Percentiles rank a stretch among this genome's conserved stretches.
Evolutionary conservation across 306 rosid genomes (phyloP).

Genomic region (Hippophae tibetana): DNA sequence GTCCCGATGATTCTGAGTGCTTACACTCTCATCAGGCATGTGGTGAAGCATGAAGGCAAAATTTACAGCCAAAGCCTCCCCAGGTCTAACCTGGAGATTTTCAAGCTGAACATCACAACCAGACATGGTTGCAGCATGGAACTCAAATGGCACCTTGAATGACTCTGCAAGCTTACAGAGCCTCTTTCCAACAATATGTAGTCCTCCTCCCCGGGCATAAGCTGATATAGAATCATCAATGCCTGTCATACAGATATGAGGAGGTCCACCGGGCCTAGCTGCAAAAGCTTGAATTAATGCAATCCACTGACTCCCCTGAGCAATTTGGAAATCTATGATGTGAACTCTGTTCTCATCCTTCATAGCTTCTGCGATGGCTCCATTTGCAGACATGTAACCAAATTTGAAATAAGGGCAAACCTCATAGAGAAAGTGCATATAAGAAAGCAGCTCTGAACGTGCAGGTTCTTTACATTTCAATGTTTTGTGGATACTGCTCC

Average conservation of each 20-base stretch:
- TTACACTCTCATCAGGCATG: constrained; percentile 94
- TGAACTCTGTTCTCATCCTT: constrained; percentile 72
- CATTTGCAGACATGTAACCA: constrained; percentile 96
- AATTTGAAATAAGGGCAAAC: constrained; percentile 93
- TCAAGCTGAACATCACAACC: constrained; percentile 60
- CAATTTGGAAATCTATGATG: constrained; percentile 87
- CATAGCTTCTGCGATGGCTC: constrained; percentile 99
- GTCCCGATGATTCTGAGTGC: constrained; percentile 79
- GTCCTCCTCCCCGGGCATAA: constrained; percentile 90
- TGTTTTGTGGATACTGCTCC: constrained; percentile 67
- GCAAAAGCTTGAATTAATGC: constrained; percentile 94
- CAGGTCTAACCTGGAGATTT: constrained; percentile 47
- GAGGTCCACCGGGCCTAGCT: constrained; percentile 94
- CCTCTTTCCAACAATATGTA: constrained; percentile 60
- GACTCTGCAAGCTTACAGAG: constrained; percentile 61
- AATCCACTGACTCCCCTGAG: constrained; percentile 93
- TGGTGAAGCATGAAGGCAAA: constrained; percentile 90
- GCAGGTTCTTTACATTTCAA: constrained; percentile 79
- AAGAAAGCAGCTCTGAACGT: constrained; percentile 65
- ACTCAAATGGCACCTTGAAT: constrained; percentile 77
- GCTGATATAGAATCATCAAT: constrained; percentile 76
- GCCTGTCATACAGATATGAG: constrained; percentile 85
- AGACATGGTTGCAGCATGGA: constrained; percentile 61
- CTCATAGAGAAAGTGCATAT: constrained; percentile 82
- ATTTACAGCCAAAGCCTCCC: constrained; percentile 81